These are phyloP conservation scores for Arachnopeziza araneosa DNA, from an alignment of 2,329 filamentous ascomycete genomes.

Conservation along the genomic window DNA sequence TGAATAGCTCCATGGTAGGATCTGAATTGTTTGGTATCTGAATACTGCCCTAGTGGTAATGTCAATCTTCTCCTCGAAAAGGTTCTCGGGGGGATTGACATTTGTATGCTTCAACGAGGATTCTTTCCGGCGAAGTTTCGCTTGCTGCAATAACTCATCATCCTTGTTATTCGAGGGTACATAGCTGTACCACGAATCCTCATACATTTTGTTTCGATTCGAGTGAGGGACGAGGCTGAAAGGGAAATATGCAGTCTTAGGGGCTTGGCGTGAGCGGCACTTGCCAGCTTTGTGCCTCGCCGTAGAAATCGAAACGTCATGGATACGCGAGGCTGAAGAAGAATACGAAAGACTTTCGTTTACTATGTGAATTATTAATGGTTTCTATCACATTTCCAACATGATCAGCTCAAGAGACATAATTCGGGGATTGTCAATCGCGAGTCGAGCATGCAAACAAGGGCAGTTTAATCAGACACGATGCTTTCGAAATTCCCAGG, in stretches of 20 bases:
- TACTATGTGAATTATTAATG: not conserved
- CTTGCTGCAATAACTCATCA: conserved; percentile 37
- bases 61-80: conserved; percentile 19
- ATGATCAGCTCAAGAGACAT: not conserved
- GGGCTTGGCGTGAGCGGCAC: not conserved
- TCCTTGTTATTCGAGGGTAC: conserved; percentile 56
- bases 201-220: conserved; percentile 54
- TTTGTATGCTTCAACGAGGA: conserved; percentile 64
- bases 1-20: conserved; percentile 52
- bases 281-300: not conserved
- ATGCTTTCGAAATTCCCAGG: not conserved
- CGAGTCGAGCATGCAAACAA: not conserved
- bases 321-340: not conserved
- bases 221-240: not conserved
- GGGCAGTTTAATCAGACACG: not conserved
- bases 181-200: conserved; percentile 80
- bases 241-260: not conserved
- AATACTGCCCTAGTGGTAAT: conserved; percentile 39
- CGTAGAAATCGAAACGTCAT: not conserved
- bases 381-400: not conserved
- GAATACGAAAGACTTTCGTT: not conserved
- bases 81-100: conserved; percentile 38
- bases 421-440: not conserved
- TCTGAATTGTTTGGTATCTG: conserved; percentile 47
- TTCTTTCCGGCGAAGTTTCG: conserved; percentile 59